Conservation (phyloP, 2,329 filamentous ascomycete species). For the Periconia macrospinosa region DNA sequence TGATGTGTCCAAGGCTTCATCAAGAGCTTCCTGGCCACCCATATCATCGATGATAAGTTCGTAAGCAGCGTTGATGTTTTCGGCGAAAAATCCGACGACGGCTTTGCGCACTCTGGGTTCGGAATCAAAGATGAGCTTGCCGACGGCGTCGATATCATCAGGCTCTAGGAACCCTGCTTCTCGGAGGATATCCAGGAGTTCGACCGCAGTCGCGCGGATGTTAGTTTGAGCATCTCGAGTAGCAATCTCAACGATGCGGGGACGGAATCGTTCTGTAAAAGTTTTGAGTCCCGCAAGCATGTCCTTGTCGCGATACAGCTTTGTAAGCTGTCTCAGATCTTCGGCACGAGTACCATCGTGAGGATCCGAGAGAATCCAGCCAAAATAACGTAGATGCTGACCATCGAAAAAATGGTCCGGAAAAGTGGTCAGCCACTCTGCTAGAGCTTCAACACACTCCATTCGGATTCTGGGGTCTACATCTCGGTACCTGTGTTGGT, state of each 20-base stretch:
- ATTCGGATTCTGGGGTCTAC: slow-evolving; percentile 85
- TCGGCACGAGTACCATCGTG: slow-evolving; percentile 76
- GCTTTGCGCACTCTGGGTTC: slow-evolving; percentile 85
- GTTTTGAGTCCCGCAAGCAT: slow-evolving; percentile 77
- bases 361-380: slow-evolving; percentile 90
- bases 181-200: slow-evolving; percentile 79
- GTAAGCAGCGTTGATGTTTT: slow-evolving; percentile 80
- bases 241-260: slow-evolving; percentile 89
- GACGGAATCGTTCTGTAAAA: slow-evolving; percentile 90
- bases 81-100: slow-evolving; percentile 86
- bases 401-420: slow-evolving; percentile 90
- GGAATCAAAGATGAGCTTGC: slow-evolving; percentile 84
- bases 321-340: slow-evolving; percentile 79
- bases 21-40: slow-evolving; percentile 74
- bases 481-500: slow-evolving; percentile 93
- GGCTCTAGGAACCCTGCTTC: slow-evolving; percentile 86
- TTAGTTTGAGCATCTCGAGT: slow-evolving; percentile 78
- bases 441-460: slow-evolving; percentile 84
- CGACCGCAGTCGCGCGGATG: slow-evolving; percentile 79
- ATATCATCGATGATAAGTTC: slow-evolving; percentile 80
- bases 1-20: slow-evolving; percentile 71
- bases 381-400: slow-evolving; percentile 86
- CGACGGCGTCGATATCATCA: slow-evolving; percentile 85
- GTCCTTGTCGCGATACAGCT: slow-evolving; percentile 77
- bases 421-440: slow-evolving; percentile 83